A percentile compares a stretch with the other conserved stretches of the same genome.
These are phyloP conservation scores for Dalechampia spathulata DNA, from an alignment of 441 rosid species.

Conservation along the genomic window DNA sequence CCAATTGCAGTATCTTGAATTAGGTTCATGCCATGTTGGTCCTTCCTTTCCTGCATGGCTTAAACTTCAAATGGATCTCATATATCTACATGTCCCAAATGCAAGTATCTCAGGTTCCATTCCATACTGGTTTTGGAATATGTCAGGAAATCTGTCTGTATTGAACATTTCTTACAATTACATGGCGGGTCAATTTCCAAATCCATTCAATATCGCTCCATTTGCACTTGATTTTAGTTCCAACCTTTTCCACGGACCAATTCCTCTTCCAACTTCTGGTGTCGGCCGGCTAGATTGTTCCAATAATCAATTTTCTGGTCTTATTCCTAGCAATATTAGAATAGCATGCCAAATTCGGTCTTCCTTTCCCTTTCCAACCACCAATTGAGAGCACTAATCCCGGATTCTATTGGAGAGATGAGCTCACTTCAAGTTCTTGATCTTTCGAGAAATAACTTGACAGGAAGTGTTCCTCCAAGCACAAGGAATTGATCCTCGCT, in stretches of 20 bases:
- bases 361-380: constrained; percentile 37
- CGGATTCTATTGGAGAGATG: constrained; percentile 32
- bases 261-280: constrained; percentile 30
- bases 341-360: constrained; percentile 25
- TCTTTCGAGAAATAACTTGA: constrained; percentile 33
- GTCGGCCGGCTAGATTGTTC: constrained; percentile 33
- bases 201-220: constrained; percentile 20
- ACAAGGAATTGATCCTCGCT: constrained; percentile 31
- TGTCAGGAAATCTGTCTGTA: constrained; percentile 24
- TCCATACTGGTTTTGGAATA: constrained; percentile 49
- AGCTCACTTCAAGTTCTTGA: constrained; percentile 26
- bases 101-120: constrained; percentile 33
- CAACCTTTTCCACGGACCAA: constrained; percentile 34
- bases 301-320: constrained; percentile 34
- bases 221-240: constrained; percentile 44
- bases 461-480: constrained; percentile 37
- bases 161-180: constrained; percentile 37
- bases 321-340: constrained; percentile 25
- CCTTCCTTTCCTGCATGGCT: constrained; percentile 40
- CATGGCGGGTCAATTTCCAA: constrained; percentile 28
- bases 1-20: constrained; percentile 25
- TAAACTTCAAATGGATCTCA: constrained; percentile 17
- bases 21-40: constrained; percentile 38
- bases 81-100: constrained; percentile 26
- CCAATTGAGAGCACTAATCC: constrained; percentile 28